Evolutionary conservation across 1,139 yeast species (phyloP).

Genomic region (Meyerozyma athensensis): DNA sequence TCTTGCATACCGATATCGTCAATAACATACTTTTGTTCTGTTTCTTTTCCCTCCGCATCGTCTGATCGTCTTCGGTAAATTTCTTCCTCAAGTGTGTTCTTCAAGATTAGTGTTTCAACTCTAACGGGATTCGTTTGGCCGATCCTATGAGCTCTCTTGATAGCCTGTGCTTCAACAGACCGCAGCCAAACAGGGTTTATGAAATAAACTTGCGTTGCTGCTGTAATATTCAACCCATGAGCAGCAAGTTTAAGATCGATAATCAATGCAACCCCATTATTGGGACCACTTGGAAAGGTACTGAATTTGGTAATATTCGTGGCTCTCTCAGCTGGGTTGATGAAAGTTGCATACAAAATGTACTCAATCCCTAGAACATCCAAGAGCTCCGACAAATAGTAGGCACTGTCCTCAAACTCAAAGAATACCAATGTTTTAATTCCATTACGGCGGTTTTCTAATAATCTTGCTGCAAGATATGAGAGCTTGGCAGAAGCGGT

Average conservation of each 20-base stretch:
- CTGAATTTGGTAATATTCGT: slow-evolving; percentile 51
- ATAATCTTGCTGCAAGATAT: slow-evolving; percentile 48
- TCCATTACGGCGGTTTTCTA: slow-evolving; percentile 44
- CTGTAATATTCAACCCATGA: slow-evolving; percentile 63
- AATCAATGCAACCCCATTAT: slow-evolving; percentile 50
- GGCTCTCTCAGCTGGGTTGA: slow-evolving; percentile 47
- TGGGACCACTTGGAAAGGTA: slow-evolving; percentile 22
- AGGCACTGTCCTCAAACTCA: slow-evolving; percentile 69
- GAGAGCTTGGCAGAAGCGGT: slow-evolving; percentile 61
- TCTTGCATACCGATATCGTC: slow-evolving; percentile 58
- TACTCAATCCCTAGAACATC: slow-evolving; percentile 59
- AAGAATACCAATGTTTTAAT: slow-evolving; percentile 60
- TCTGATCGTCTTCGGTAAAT: slow-evolving; percentile 42
- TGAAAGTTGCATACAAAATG: slow-evolving; percentile 59
- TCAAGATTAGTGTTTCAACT: slow-evolving; percentile 63
- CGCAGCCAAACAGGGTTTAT: slow-evolving; percentile 68
- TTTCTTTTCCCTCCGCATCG: slow-evolving; percentile 15
- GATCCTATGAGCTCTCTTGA: slow-evolving; percentile 69
- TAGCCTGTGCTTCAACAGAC: slow-evolving; percentile 68
- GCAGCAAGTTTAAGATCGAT: slow-evolving; percentile 69
- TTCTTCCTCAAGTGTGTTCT: slow-evolving; percentile 63
- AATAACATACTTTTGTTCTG: slow-evolving; percentile 31
- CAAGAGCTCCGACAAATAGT: slow-evolving; percentile 58
- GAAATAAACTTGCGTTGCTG: slow-evolving; percentile 66
- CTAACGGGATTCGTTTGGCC: slow-evolving; percentile 54